A percentile compares a stretch with the other conserved stretches of the same genome.
Evolutionary conservation across 2,329 filamentous ascomycete genomes (phyloP).

Genomic region (Phyllachora maydis): DNA sequence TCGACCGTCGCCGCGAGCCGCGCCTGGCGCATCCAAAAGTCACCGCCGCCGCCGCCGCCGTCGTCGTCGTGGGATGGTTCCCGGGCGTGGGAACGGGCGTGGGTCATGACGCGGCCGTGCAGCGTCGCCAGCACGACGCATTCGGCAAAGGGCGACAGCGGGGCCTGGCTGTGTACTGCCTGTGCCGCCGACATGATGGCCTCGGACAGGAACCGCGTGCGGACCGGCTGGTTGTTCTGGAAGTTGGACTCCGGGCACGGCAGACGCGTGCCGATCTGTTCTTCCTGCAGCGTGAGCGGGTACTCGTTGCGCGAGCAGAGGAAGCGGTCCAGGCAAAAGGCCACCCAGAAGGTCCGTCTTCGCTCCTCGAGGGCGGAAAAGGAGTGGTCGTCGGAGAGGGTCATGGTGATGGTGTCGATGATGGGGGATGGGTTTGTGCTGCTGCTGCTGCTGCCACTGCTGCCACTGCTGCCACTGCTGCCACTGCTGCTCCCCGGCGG

Average conservation of each 20-base stretch:
- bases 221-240: conserved; percentile 7
- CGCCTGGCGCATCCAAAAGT: no score
- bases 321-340: conserved; percentile 8
- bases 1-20: no score
- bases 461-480: no score
- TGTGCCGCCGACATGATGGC: conserved; percentile 4
- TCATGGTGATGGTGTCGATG: conserved; percentile 4
- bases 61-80: no score
- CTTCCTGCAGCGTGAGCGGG: conserved; percentile 8
- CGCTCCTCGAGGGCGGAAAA: no score
- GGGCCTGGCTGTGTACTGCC: no score
- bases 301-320: conserved; percentile 5
- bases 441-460: no score
- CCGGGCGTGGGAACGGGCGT: no score
- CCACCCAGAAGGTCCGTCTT: conserved; percentile 9
- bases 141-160: conserved; percentile 7
- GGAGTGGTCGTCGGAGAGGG: no score
- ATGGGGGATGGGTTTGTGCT: not conserved
- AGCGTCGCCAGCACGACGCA: conserved; percentile 5
- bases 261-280: conserved; percentile 8
- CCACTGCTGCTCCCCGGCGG: conserved; percentile 1
- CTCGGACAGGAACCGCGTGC: conserved; percentile 6
- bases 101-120: conserved; percentile 5
- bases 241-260: conserved; percentile 8
- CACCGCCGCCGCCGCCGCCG: no score